Conservation (phyloP, 2,329 filamentous ascomycete genomes). For the Chaetomium globosum region DNA sequence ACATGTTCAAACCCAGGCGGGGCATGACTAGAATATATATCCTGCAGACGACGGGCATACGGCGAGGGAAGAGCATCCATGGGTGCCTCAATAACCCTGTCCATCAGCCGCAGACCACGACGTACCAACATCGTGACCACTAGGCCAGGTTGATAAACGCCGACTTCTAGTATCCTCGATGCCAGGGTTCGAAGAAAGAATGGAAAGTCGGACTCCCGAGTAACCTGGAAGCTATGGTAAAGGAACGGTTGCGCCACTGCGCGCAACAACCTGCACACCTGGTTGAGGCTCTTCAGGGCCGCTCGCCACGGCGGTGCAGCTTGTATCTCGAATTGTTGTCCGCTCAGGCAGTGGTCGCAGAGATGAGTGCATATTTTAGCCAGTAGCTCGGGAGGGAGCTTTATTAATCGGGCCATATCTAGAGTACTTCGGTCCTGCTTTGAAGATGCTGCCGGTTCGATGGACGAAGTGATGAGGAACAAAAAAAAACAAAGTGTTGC, state of each 20-base stretch:
- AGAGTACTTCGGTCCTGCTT: not conserved
- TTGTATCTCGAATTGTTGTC: not conserved
- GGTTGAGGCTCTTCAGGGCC: not conserved
- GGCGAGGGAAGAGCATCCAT: too few relatives aligned
- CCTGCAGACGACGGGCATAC: too few relatives aligned
- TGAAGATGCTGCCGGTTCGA: not conserved
- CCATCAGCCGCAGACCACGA: not conserved
- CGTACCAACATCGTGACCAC: too few relatives aligned
- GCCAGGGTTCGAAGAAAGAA: not conserved
- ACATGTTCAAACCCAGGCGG: too few relatives aligned
- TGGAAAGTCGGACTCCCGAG: not conserved
- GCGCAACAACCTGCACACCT: not conserved
- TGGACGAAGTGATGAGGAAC: not conserved
- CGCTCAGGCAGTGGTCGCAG: not conserved
- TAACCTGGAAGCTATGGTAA: not conserved
- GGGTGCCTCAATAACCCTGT: too few relatives aligned
- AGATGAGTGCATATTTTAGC: not conserved
- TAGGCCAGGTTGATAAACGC: too few relatives aligned
- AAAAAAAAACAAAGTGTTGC: too few relatives aligned
- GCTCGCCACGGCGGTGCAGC: not conserved
- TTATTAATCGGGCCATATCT: not conserved
- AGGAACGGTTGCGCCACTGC: not conserved
- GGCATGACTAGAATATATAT: too few relatives aligned
- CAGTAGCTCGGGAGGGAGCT: not conserved
- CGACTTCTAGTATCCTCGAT: not conserved